Conservation (phyloP, 345 rosid genomes). For the Hibiscus syriacus region DNA sequence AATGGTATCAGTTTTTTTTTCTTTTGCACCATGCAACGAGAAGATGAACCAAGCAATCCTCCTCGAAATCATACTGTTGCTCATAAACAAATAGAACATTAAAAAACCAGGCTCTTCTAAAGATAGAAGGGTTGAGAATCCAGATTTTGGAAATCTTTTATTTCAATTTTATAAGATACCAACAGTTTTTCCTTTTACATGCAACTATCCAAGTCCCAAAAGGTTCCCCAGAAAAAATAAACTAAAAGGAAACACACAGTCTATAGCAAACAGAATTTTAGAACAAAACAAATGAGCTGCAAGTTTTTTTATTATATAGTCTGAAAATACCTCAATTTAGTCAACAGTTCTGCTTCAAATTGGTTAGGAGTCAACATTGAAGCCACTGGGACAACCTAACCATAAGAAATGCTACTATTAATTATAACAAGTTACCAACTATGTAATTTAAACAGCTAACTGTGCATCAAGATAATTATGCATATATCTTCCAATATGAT, state of each 20-base stretch:
- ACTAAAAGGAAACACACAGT: neutral
- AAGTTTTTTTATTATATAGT: neutral
- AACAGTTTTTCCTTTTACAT: neutral
- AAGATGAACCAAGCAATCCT: conserved; percentile 3
- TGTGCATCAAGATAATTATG: neutral
- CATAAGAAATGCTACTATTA: conserved; percentile 11
- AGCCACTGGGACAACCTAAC: conserved; percentile 93
- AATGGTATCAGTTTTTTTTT: neutral
- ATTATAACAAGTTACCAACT: neutral
- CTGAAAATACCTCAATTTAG: conserved; percentile 60
- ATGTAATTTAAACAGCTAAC: neutral
- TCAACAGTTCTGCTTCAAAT: conserved; percentile 94
- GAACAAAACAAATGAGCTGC: neutral
- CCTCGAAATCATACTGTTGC: neutral
- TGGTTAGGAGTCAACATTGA: conserved; percentile 99
- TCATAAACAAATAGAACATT: neutral
- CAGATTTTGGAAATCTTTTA: neutral
- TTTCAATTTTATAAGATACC: neutral
- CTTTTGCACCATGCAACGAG: neutral
- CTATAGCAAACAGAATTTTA: neutral
- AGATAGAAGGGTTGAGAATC: neutral
- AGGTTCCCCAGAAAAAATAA: neutral
- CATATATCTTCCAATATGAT: neutral
- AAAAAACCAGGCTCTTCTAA: neutral
- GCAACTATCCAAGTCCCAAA: neutral